phyloP scores from a whole-genome alignment of 2,329 filamentous ascomycete species.

The Verticillium dahliae region DNA sequence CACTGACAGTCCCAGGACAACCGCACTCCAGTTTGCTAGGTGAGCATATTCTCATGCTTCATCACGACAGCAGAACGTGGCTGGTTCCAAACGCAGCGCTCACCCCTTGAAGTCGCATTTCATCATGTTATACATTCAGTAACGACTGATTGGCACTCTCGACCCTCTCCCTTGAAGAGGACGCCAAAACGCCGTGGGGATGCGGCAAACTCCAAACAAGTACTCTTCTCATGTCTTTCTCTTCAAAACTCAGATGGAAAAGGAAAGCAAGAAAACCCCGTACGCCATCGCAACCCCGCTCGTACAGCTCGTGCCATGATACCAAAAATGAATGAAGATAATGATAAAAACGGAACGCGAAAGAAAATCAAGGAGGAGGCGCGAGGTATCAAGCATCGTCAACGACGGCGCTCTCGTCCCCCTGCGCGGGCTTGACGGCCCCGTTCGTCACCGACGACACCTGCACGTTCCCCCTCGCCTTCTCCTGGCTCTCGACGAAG shows the following conservation, averaged over 20 bases:
- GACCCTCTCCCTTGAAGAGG: not conserved
- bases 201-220: not conserved
- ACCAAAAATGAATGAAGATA: not conserved
- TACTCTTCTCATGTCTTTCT: not conserved
- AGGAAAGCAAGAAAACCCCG: not conserved
- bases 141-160: not conserved
- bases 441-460: constrained; percentile 17
- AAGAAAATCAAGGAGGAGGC: constrained; percentile 15
- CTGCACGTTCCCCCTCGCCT: constrained; percentile 47
- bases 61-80: too few relatives aligned
- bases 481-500: constrained; percentile 56
- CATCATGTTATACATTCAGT: not conserved
- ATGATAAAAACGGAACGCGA: constrained; percentile 7
- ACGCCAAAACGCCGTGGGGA: not conserved
- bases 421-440: not conserved
- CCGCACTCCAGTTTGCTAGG: too few relatives aligned
- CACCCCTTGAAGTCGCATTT: not conserved
- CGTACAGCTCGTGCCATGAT: not conserved
- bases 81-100: too few relatives aligned
- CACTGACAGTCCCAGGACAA: too few relatives aligned
- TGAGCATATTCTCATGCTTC: too few relatives aligned
- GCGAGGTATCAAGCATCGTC: constrained; percentile 18
- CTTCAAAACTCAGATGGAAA: not conserved
- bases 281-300: not conserved
- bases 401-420: constrained; percentile 33